Conservation (phyloP, 2,329 filamentous ascomycete species). For the Talaromyces sp. region DNA sequence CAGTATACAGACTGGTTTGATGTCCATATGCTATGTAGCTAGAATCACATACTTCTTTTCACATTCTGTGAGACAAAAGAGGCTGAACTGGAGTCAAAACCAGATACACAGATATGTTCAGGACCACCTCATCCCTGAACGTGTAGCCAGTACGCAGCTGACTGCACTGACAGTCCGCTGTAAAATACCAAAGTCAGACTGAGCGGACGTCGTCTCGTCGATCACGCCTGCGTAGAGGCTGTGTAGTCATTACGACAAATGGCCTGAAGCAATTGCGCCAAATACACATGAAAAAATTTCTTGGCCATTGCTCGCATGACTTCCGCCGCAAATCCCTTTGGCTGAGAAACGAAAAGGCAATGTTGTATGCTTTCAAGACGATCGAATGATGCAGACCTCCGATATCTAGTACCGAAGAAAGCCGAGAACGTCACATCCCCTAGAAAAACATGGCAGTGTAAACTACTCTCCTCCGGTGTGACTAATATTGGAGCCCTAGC, state of each 20-base stretch:
- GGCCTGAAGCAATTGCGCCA: background rate
- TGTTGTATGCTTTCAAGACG: background rate
- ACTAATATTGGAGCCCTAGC: background rate
- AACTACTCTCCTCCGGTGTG: background rate
- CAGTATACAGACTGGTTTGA: background rate
- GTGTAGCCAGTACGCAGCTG: background rate
- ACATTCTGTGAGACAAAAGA: background rate
- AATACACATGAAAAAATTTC: background rate
- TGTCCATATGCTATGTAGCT: background rate
- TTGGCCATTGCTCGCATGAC: background rate
- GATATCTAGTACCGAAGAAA: background rate
- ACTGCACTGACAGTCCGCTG: background rate
- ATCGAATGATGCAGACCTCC: background rate
- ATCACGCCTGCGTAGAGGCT: background rate
- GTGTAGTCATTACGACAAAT: background rate
- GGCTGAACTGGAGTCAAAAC: background rate
- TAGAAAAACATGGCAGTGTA: background rate
- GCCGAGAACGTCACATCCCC: background rate
- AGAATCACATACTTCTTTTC: background rate
- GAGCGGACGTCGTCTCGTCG: background rate
- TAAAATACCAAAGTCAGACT: background rate
- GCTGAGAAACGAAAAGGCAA: background rate
- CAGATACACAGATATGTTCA: background rate
- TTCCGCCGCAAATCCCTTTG: background rate
- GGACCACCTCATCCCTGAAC: background rate